Base-by-base conservation (phyloP, 2,329 filamentous ascomycete genomes). In the Penicillium sp. region DNA sequence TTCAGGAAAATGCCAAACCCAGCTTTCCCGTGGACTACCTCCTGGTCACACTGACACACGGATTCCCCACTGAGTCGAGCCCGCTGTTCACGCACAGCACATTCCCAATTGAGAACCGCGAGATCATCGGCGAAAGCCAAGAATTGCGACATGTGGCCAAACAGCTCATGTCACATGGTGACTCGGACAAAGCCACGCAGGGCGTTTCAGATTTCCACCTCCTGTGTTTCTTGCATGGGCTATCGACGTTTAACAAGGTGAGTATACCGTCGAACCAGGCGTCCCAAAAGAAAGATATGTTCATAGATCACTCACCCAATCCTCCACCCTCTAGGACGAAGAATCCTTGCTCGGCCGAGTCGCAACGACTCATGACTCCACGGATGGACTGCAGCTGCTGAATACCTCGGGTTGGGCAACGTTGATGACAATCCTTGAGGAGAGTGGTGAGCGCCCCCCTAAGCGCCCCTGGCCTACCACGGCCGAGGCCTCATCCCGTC, bases 1-100 rank as follows among this genome's bases (percentile, higher is more conserved):
- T 97, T 6, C 93, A 96, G 66, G 89, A 97, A 69, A 97, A 95
- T 60, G 93, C 93, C 25, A 97, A 96, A 66, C 93, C 93, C 0
- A 84, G 87, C 39, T 98, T 98, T 67, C 93, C 93, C 0, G 90
- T 96, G 42, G 93, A 98, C 66, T 98, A 97, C 67, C 80, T 98
- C 32, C 84, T 97, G 48, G 88, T 97, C 52, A 97, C 93, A 7
- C 79, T 98, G 54, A 98, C 93, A 1, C 91, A 98, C 65, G 93
- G 93, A 50, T 97, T 98, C 73, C 93, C 93, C 3, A 88, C 85
- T 45, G 77, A 83, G 39, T 80, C 88, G 4, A 85, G 83, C 47
- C 89, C 90, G 9, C 71, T 85, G 28, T 97, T 97, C 69, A 84
- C 75, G 27, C 67, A 72, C 51, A 77, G 78, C 52, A 81, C 76